Base-by-base conservation (phyloP, 139 green algal genomes). In the Chlamydomonas incerta region DNA sequence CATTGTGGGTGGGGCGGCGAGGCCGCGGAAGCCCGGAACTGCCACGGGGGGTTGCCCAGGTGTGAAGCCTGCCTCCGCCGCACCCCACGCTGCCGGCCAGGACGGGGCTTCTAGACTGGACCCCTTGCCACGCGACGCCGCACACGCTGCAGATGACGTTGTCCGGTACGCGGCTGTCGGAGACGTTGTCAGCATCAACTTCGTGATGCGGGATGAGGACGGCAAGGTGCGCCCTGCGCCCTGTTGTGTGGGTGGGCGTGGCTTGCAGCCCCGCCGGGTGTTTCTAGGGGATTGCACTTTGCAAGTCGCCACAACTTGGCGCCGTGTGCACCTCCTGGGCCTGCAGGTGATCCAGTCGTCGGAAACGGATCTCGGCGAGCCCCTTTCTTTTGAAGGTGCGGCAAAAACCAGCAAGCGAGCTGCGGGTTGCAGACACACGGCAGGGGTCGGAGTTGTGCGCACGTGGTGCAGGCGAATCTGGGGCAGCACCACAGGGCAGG, bases 351-450 rank as follows among this genome's bases (percentile, higher is more conserved):
- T 94, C 3, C 87, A 94, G 35, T 93, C 87, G 0, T 91, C 86
- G 35, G 85, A 41, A 24, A 73, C 90, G 18, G 82, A 90, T 8
- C 72, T 75, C 0, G 89, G 89, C 11, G 93, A 96, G 71, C 92
- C 95, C 0, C 80, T 97, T 13, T 92, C 85, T 0, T 98, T 98
- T 90, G 94, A 98, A 81, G 77, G 77, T 83, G 60, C n/a, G n/a
- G n/a, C n/a, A n/a, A n/a, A n/a, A n/a, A 13, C 33, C 34, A 18
- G 13, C 14, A 2, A n/a, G 62, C 28, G 28, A 15, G 62, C 8
- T 2, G 10, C 57, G 23, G 23, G 23, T 9, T 4, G 57, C 23
- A 29, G 57, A 63, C 20, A 9, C 57, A 24, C 10, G 2, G 57
- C 62, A 68, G 24, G 24, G n/a, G n/a, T n/a, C n/a, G n/a, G n/a